phyloP scores from a whole-genome alignment of 2,329 filamentous ascomycete genomes.

The Neopestalotiopsis sp. region DNA sequence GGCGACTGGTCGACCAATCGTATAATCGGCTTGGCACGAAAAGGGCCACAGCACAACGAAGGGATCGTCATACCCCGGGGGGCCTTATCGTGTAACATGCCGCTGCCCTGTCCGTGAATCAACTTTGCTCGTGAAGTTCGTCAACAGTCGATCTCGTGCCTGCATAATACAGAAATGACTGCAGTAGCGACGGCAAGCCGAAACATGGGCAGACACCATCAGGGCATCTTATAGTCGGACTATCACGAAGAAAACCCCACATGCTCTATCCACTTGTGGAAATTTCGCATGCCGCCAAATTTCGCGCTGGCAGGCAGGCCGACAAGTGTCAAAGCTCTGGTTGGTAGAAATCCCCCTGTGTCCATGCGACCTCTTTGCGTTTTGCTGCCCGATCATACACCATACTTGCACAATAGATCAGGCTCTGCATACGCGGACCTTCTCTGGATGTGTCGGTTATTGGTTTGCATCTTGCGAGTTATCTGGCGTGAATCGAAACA shows the following conservation, averaged over 20 bases:
- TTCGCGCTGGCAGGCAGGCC: background rate
- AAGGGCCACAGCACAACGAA: background rate
- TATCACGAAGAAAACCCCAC: background rate
- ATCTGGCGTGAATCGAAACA: background rate
- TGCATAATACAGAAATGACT: background rate
- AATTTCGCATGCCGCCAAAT: background rate
- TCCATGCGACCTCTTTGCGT: slow-evolving; percentile 8
- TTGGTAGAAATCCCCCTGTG: slow-evolving; percentile 9
- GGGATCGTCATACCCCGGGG: background rate
- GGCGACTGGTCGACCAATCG: background rate
- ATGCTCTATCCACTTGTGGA: slow-evolving; percentile 6
- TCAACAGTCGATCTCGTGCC: background rate
- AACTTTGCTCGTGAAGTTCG: background rate
- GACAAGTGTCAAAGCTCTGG: slow-evolving; percentile 17
- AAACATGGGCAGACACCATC: background rate
- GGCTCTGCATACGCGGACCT: background rate
- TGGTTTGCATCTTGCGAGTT: background rate
- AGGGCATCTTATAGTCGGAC: background rate
- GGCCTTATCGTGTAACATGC: background rate
- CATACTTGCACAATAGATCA: no score
- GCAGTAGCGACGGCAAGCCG: background rate
- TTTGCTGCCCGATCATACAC: slow-evolving; percentile 10
- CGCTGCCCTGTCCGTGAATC: background rate
- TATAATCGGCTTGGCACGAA: background rate
- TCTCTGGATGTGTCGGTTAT: background rate